Base-by-base conservation (phyloP, 2,329 filamentous ascomycete species). In the Cercospora beticola region DNA sequence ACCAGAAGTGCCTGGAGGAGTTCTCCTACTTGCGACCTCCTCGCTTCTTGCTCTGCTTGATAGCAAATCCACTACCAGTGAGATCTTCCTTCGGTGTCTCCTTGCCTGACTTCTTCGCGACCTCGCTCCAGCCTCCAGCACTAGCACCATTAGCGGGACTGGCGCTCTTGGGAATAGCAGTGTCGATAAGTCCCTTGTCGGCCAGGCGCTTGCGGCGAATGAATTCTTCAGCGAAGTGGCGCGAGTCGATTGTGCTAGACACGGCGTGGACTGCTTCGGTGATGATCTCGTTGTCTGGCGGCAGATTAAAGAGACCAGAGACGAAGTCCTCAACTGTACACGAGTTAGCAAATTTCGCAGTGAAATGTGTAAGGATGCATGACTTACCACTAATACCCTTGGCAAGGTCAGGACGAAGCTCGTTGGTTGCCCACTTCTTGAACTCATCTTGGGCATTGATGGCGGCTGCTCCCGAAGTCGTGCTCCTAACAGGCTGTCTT, bases 181-280 rank as follows among this genome's bases (percentile, higher is more conserved):
- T 90, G 79, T 93, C 91, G 18, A 97, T 85, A 49, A 97, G 87
- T 46, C 72, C 95, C 83, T 94, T 95, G 74, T 98, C 94, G 0
- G 95, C 94, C 1, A 96, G 87, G 85, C 92, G 96, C 82, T 94
- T 94, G 75, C 94, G 93, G 36, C 94, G 91, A 68, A 98, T 88
- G 77, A 95, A 99, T 79, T 99, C 95, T 68, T 97, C 92, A 0
- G 93, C 93, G 77, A 98, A 98, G 76, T 96, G 93, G 61, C 92
- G 91, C 0, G 92, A 93, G 77, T 99, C 93, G 81, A 99, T 92
- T 0, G 94, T 96, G 75, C 90, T 91, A 1, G 92, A 96, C 78
- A 89, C 91, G 68, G 88, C 88, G 80, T 98, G 97, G 23, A 98
- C 91, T 8, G 91, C 91, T 78, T 98, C 95, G 12, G 92, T 92